A percentile compares a stretch with the other conserved stretches of the same genome.
Evolutionary conservation across 176 grass and related monocot genomes (phyloP).

Genomic region (Carex parvula): DNA sequence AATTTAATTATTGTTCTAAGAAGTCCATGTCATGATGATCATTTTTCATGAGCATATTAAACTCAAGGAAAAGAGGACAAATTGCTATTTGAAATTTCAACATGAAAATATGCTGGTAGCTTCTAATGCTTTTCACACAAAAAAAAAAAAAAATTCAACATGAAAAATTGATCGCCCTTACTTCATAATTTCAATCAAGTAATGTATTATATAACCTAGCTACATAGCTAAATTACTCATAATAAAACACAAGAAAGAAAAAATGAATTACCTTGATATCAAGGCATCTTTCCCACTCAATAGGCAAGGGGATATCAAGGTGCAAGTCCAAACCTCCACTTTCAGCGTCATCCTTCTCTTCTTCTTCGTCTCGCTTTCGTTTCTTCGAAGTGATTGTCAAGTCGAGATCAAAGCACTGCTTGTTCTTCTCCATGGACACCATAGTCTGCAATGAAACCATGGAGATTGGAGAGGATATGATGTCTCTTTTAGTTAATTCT

Average conservation of each 20-base stretch:
- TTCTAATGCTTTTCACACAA: no score
- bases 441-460: conserved; percentile 78
- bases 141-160: background rate
- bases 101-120: background rate
- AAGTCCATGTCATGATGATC: background rate
- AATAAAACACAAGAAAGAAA: background rate
- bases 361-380: conserved; percentile 41
- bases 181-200: background rate
- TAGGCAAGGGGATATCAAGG: conserved; percentile 61
- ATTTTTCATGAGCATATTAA: background rate
- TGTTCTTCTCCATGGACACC: conserved; percentile 55
- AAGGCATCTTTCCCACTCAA: conserved; percentile 95
- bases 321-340: conserved; percentile 64
- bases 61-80: background rate
- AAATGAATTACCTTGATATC: conserved; percentile 59
- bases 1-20: background rate
- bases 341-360: conserved; percentile 7
- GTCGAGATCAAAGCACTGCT: conserved; percentile 25
- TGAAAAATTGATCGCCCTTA: background rate
- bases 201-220: background rate
- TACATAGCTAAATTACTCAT: background rate
- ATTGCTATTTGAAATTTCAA: background rate
- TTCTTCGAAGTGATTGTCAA: conserved; percentile 52
- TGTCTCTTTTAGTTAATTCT: conserved; percentile 4
- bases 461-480: conserved; percentile 4